Conservation (phyloP, 2,329 filamentous ascomycete species). For the Neofusicoccum sp. region DNA sequence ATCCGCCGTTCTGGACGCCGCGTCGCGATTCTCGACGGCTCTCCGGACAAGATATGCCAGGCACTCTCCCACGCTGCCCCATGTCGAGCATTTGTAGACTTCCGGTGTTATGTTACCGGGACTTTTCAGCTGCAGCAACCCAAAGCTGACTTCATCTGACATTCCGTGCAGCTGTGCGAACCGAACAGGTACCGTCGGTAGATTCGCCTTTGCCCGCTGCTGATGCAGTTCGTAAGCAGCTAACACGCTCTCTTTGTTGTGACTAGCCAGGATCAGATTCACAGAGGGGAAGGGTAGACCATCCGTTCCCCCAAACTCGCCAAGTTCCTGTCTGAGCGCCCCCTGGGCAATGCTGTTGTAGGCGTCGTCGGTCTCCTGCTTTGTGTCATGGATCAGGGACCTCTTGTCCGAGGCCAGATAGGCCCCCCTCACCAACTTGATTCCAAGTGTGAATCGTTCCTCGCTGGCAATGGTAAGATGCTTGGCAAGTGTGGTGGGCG, state of each 20-base stretch:
- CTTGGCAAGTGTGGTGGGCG: constrained; percentile 38
- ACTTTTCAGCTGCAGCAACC: constrained; percentile 46
- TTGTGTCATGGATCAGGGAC: constrained; percentile 52
- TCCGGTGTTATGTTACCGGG: constrained; percentile 48
- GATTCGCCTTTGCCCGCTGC: constrained; percentile 42
- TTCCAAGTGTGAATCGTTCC: constrained; percentile 52
- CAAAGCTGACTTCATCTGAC: constrained; percentile 83
- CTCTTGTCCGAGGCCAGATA: constrained; percentile 54
- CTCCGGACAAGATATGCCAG: constrained; percentile 67
- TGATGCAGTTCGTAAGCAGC: constrained; percentile 42
- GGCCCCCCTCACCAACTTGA: constrained; percentile 58
- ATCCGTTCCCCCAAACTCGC: constrained; percentile 45
- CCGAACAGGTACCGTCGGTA: constrained; percentile 48
- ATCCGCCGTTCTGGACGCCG: constrained; percentile 45
- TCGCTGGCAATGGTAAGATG: constrained; percentile 48
- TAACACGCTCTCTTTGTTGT: constrained; percentile 71
- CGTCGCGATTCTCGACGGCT: constrained; percentile 54
- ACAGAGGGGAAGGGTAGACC: constrained; percentile 41
- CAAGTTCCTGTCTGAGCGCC: constrained; percentile 52
- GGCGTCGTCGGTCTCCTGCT: constrained; percentile 54
- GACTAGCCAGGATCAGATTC: constrained; percentile 73
- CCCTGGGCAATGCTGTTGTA: constrained; percentile 68
- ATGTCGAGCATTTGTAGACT: constrained; percentile 52
- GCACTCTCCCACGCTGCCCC: constrained; percentile 66
- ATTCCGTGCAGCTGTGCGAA: constrained; percentile 90